Conservation (phyloP, 2,329 filamentous ascomycete species). For the Colletotrichum orbiculare region DNA sequence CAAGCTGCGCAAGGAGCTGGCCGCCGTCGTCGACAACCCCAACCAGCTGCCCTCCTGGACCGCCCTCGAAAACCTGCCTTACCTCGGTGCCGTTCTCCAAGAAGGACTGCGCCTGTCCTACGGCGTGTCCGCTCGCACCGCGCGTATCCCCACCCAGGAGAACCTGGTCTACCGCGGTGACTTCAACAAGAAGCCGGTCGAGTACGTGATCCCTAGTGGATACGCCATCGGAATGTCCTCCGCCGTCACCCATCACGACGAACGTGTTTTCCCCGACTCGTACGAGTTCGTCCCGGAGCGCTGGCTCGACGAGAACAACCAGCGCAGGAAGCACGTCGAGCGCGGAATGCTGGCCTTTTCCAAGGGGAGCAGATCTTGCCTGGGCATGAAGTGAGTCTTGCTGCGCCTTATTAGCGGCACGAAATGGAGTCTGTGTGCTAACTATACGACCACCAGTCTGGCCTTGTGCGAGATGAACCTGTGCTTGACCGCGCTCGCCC, state of each 20-base stretch:
- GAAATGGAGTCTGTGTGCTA: conserved; percentile 11
- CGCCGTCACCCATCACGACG: conserved; percentile 52
- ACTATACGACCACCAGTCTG: conserved; percentile 33
- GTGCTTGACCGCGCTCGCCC: conserved; percentile 37
- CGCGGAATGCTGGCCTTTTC: conserved; percentile 54
- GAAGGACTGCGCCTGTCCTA: conserved; percentile 51
- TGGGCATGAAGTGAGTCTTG: conserved; percentile 50
- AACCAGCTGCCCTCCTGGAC: conserved; percentile 42
- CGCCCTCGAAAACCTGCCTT: conserved; percentile 49
- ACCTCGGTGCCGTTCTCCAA: conserved; percentile 50
- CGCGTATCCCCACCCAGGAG: conserved; percentile 45
- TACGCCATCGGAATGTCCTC: conserved; percentile 53
- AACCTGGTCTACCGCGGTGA: conserved; percentile 44
- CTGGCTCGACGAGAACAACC: conserved; percentile 49
- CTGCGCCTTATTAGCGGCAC: not conserved
- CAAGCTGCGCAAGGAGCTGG: conserved; percentile 45
- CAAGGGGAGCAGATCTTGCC: conserved; percentile 53
- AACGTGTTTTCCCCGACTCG: conserved; percentile 50
- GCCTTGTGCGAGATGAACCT: conserved; percentile 42
- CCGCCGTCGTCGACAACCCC: conserved; percentile 41
- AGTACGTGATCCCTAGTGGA: conserved; percentile 48
- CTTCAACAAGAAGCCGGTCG: conserved; percentile 39
- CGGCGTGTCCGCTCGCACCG: conserved; percentile 42
- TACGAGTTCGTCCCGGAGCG: conserved; percentile 53
- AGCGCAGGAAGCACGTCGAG: conserved; percentile 46